phyloP scores from a whole-genome alignment of 1,284 basidiomycete species.

The Leccinum holopus region DNA sequence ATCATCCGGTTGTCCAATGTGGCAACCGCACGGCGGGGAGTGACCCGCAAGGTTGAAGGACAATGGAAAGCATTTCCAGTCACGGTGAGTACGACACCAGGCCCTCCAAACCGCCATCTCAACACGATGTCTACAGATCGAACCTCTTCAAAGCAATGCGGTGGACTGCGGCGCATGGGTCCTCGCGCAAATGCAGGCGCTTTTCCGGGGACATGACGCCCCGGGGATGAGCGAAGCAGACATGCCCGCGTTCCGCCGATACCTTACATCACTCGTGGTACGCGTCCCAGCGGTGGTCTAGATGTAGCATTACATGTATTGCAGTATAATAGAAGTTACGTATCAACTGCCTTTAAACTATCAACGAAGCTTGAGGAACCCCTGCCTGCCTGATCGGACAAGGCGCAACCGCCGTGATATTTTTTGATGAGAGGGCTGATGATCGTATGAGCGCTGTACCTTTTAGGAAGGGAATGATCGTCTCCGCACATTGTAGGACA shows the following conservation, averaged over 20 bases:
- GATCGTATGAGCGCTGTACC: too few relatives aligned
- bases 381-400: too few relatives aligned
- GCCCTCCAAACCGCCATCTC: not conserved
- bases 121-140: not conserved
- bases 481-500: too few relatives aligned
- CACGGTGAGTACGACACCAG: not conserved
- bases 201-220: not conserved
- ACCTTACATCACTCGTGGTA: not conserved
- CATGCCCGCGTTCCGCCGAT: not conserved
- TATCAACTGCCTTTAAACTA: not conserved
- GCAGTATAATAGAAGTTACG: not conserved
- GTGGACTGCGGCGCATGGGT: not conserved
- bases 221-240: not conserved
- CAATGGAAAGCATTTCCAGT: not conserved
- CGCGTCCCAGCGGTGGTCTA: not conserved
- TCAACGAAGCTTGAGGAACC: not conserved
- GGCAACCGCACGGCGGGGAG: not conserved
- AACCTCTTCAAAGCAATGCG: not conserved
- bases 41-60: not conserved
- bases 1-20: not conserved
- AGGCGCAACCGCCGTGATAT: too few relatives aligned
- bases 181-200: not conserved
- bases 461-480: too few relatives aligned
- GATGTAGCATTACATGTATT: not conserved
- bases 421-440: too few relatives aligned